Percentiles rank a stretch among this genome's conserved stretches.
Conservation (phyloP, 1,139 yeast genomes). For the Hyphopichia fennica region DNA sequence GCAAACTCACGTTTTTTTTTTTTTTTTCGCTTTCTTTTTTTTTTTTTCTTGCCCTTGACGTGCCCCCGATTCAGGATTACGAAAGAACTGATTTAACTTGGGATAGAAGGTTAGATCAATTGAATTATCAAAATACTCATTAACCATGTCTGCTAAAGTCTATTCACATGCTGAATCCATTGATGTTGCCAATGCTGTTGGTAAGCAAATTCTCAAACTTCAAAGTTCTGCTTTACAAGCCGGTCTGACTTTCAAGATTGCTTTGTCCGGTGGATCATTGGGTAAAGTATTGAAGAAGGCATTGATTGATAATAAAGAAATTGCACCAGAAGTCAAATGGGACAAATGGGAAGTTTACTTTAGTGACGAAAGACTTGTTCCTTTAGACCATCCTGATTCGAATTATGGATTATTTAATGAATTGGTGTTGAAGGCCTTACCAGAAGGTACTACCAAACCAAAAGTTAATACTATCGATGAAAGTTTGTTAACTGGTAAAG, state of each 20-base stretch:
- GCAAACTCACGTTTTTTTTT: background rate
- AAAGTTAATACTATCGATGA: constrained; percentile 51
- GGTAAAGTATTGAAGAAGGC: constrained; percentile 75
- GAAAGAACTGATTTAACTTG: too few relatives aligned
- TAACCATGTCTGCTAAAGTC: constrained; percentile 36
- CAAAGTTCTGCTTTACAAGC: constrained; percentile 53
- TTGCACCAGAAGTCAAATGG: constrained; percentile 56
- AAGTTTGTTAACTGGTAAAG: constrained; percentile 43
- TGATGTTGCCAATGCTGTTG: constrained; percentile 62
- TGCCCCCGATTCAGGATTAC: too few relatives aligned
- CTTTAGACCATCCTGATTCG: constrained; percentile 65
- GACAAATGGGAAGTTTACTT: constrained; percentile 68
- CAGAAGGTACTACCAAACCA: constrained; percentile 32
- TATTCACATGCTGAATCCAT: constrained; percentile 54
- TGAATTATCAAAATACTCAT: background rate
- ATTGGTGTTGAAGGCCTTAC: constrained; percentile 51
- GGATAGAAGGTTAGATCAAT: background rate
- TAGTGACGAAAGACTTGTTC: constrained; percentile 73
- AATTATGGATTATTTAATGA: constrained; percentile 64
- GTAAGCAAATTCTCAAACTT: constrained; percentile 48
- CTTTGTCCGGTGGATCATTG: constrained; percentile 88
- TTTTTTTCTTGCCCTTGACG: too few relatives aligned
- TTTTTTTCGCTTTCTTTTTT: background rate
- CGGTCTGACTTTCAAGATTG: constrained; percentile 59
- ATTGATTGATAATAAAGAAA: constrained; percentile 56